Evolutionary conservation across 2,329 filamentous ascomycete species (phyloP), one percentile per base, ranked within the genome.

Genomic region (Fusarium protoensiforme): DNA sequence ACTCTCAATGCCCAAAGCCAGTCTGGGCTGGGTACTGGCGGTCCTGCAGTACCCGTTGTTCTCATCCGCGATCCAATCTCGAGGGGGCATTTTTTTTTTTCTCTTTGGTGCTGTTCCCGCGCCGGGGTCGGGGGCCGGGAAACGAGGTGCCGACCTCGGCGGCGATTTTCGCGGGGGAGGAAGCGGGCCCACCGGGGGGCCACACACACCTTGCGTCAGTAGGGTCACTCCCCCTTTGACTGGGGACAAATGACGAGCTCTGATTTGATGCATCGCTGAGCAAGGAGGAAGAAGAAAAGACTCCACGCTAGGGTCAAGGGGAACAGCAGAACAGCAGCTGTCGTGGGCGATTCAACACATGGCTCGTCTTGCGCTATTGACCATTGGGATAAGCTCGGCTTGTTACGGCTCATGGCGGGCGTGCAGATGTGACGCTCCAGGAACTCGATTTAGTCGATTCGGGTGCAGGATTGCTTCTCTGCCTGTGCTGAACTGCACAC

Each of bases 81-180:
- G 9, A 20, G 20, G 35, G 59, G 53, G 54, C 43, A 41, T 62
- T 61, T 68, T 65, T 58, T n/a, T 58, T 59, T 38, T 58, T 51
- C n/a, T 73, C 38, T n/a, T 7, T 29, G 46, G 16, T 51, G 20
- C 20, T 57, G 20, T 38, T 27, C n/a, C 56, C 60, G 20, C 51
- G 38, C 48, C 39, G 63, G 31, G 56, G 43, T 67, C 66, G 56
- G 71, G 46, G 38, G 35, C 48, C 58, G 60, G 57, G 60, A 74
- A 53, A 67, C 58, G 68, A 61, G 57, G 41, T 74, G 75, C 76
- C 76, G 76, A 78, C 67, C 63, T 78, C 76, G 76, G 76, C 76
- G 73, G 62, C 29, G 61, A 39, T 72, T 72, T 67, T 74, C 63
- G 64, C 69, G 69, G 69, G 74, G 56, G 51, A 56, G 54, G 43